A percentile compares a stretch with the other conserved stretches of the same genome.
Conservation (phyloP, 129 eudicot species). For the Artemisia argyi region DNA sequence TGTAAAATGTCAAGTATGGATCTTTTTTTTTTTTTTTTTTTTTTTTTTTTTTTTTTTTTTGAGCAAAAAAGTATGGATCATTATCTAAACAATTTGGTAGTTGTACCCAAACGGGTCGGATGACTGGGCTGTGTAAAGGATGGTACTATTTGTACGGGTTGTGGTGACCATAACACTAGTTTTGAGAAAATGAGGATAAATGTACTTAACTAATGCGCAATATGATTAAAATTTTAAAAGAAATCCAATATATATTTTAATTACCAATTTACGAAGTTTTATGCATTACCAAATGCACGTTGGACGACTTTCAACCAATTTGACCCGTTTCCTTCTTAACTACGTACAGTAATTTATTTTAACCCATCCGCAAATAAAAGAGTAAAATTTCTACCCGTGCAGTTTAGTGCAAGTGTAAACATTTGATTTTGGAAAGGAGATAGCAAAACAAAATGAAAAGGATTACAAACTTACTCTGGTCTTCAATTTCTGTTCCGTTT, state of each 20-base stretch:
- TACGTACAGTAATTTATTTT: too few relatives aligned
- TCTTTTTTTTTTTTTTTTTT: too few relatives aligned
- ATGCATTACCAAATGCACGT: neutral
- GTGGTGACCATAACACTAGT: too few relatives aligned
- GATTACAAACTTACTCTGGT: conserved; percentile 59
- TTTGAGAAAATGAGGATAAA: too few relatives aligned
- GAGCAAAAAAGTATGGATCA: neutral
- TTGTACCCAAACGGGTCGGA: neutral
- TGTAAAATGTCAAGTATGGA: neutral
- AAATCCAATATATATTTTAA: too few relatives aligned
- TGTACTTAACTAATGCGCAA: too few relatives aligned
- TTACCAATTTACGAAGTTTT: too few relatives aligned
- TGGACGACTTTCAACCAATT: neutral
- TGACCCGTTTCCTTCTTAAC: neutral
- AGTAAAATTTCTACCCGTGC: neutral
- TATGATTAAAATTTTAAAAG: too few relatives aligned
- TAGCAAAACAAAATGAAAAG: neutral
- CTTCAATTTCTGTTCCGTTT: conserved; percentile 71
- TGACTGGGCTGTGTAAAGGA: neutral
- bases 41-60: too few relatives aligned
- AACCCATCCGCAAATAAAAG: neutral
- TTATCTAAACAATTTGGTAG: neutral
- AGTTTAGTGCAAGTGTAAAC: neutral
- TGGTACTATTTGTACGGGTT: too few relatives aligned
- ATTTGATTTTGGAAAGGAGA: neutral